Evolutionary conservation across 148 eudicot species (phyloP).

Genomic region (Bassia scoparia): DNA sequence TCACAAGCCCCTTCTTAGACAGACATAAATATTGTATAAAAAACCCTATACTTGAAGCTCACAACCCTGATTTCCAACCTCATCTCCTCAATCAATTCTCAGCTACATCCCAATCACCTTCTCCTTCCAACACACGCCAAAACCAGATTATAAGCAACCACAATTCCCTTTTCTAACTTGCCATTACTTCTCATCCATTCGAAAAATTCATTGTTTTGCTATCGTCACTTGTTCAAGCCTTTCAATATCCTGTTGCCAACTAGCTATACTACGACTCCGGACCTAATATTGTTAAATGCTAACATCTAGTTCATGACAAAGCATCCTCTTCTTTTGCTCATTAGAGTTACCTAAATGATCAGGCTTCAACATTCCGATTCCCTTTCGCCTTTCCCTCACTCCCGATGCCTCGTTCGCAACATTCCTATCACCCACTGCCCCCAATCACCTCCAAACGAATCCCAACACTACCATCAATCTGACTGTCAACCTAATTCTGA

Average conservation of each 20-base stretch:
- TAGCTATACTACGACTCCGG: slow-evolving; percentile 37
- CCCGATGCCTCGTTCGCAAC: slow-evolving; percentile 45
- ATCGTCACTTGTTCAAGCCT: slow-evolving; percentile 46
- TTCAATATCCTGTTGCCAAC: slow-evolving; percentile 59
- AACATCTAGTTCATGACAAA: slow-evolving; percentile 24
- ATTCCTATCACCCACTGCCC: slow-evolving; percentile 29
- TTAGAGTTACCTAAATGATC: slow-evolving; percentile 8
- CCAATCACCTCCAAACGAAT: slow-evolving; percentile 15
- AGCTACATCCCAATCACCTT: slow-evolving; percentile 69
- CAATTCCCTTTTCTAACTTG: slow-evolving; percentile 60
- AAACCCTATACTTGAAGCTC: slow-evolving; percentile 59
- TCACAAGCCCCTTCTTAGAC: slow-evolving; percentile 63
- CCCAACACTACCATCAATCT: slow-evolving; percentile 17
- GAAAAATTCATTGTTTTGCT: slow-evolving; percentile 55
- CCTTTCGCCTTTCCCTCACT: slow-evolving; percentile 24
- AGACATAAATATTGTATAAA: slow-evolving; percentile 83
- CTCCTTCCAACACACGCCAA: slow-evolving; percentile 78
- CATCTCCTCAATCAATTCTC: slow-evolving; percentile 59
- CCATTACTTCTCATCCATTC: slow-evolving; percentile 77
- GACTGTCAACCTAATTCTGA: slow-evolving; percentile 35
- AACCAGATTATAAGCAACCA: slow-evolving; percentile 63
- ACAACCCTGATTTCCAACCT: slow-evolving; percentile 48
- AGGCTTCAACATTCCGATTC: slow-evolving; percentile 17
- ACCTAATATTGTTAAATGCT: slow-evolving; percentile 32
- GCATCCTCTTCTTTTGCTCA: slow-evolving; percentile 15